Base-by-base conservation (phyloP, 1,284 basidiomycete species). In the Salmacisia buchloeana region DNA sequence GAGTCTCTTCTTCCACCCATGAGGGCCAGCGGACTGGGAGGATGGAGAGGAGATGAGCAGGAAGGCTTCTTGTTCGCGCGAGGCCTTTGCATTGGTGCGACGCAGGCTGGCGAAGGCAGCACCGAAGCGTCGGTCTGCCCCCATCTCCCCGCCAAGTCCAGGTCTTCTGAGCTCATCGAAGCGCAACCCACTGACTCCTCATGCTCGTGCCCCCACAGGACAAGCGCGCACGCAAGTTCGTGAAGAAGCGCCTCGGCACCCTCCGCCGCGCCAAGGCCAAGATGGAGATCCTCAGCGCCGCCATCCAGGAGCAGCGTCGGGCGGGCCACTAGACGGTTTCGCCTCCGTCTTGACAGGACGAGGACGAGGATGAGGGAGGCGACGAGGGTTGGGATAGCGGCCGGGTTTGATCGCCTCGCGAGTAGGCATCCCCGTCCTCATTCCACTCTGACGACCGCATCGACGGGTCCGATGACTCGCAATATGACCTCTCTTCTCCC, bases 131-230 rank as follows among this genome's bases (percentile, higher is more conserved):
- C 94, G 36, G 88, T 97, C 78, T 94, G 94, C 58, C 97, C 94
- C 33, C 86, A 97, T 76, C 85, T 94, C 81, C 91, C 94, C 80
- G 94, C 93, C 75, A 97, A 97, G 85, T 88, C 91, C 84, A 97
- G 97, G 87, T 83, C 96, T 80, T 93, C 97, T 83, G 94, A 97
- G 84, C 87, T 97, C 77, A 85, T 2, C 12, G 9, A 15, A 15
- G 18, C 18, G 23, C 39, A 43, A 5, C 39, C 23, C 27, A 25
- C 23, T 27, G 7, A 27, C 15, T 41, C 29, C 21, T 33, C 49
- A 2, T 39, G 18, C 33, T 31, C 52, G 21, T 27, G 27, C 18
- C 46, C 12, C 23, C 27, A n/a, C 63, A 73, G 72, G 74, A 79
- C 73, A 79, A 79, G 75, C 75, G 75, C 63, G 77, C 76, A 33